Percentiles rank a stretch among this genome's conserved stretches.
Evolutionary conservation across 148 eudicot genomes (phyloP).

Genomic region (Camellia granthamiana): DNA sequence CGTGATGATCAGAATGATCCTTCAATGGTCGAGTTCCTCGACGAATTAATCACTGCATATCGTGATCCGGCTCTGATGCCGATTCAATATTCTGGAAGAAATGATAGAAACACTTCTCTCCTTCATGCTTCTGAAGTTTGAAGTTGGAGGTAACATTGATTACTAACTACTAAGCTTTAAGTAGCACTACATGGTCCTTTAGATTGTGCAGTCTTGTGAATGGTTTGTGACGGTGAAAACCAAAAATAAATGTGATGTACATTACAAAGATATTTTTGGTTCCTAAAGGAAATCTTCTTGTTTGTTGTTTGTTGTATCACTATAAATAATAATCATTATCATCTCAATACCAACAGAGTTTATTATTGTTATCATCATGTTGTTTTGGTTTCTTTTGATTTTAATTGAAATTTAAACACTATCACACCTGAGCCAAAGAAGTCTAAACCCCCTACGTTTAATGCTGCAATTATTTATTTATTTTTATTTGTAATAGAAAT

Average conservation of each 20-base stretch:
- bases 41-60: constrained; percentile 61
- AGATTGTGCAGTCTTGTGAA: background rate
- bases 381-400: background rate
- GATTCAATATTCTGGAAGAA: constrained; percentile 27
- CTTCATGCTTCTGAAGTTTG: constrained; percentile 40
- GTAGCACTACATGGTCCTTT: too few species aligned
- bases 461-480: too few species aligned
- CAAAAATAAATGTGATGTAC: background rate
- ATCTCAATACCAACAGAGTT: background rate
- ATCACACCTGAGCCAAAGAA: too few species aligned
- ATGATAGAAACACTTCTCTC: constrained; percentile 42
- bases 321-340: too few species aligned
- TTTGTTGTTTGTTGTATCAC: background rate
- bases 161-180: background rate
- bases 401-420: background rate
- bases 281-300: background rate
- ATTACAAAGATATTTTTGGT: background rate
- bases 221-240: background rate
- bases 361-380: background rate
- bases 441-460: too few species aligned
- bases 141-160: constrained; percentile 9
- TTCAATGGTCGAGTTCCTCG: constrained; percentile 53
- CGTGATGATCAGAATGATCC: constrained; percentile 55
- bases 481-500: too few species aligned
- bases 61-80: constrained; percentile 73